Conservation (phyloP, 1,284 basidiomycete genomes). For the Rhizoctonia solani region DNA sequence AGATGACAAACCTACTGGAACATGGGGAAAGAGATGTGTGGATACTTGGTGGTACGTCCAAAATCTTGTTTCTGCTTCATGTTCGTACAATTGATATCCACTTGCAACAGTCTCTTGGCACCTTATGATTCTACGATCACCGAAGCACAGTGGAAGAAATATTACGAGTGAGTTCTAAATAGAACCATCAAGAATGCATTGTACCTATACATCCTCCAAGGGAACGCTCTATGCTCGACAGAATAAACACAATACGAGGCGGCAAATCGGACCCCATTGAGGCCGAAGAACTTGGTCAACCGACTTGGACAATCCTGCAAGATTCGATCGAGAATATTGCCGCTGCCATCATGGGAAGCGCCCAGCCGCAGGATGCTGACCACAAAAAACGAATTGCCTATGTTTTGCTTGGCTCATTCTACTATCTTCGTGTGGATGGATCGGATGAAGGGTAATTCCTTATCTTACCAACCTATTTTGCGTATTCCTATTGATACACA, state of each 20-base stretch:
- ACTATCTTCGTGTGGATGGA: constrained; percentile 13
- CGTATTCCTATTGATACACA: background rate
- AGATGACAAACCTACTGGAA: background rate
- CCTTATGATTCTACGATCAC: constrained; percentile 12
- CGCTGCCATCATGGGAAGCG: constrained; percentile 16
- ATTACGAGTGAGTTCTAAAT: constrained; percentile 6
- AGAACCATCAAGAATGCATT: background rate
- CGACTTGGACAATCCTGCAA: constrained; percentile 7
- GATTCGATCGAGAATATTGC: background rate
- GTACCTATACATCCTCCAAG: background rate
- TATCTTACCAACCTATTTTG: too few species aligned
- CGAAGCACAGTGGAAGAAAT: constrained; percentile 19
- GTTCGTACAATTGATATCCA: background rate
- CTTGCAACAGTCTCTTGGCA: constrained; percentile 16
- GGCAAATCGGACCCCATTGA: constrained; percentile 4
- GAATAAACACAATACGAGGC: constrained; percentile 1
- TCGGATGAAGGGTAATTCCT: background rate
- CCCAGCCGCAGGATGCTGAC: background rate
- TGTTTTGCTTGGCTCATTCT: constrained; percentile 11
- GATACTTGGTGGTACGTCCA: constrained; percentile 27
- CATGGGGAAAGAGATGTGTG: background rate
- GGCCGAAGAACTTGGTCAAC: background rate
- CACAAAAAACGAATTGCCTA: constrained; percentile 14
- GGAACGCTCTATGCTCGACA: constrained; percentile 13
- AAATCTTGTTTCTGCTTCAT: background rate